phyloP scores from a whole-genome alignment of 75 land plant genomes.

The Gnetum montanum region DNA sequence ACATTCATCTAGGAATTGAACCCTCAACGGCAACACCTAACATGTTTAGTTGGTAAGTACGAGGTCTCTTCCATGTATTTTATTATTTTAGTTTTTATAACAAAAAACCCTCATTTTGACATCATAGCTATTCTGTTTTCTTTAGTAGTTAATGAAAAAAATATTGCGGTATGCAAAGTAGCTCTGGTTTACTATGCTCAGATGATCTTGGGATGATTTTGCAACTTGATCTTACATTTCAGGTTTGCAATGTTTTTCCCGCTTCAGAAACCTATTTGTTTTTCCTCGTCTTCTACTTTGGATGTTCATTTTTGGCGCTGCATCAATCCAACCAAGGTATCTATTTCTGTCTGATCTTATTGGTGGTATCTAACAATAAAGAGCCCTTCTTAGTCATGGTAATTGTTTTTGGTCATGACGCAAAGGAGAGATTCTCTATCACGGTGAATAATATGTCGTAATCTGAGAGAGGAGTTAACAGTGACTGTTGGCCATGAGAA shows the following conservation, averaged over 20 bases:
- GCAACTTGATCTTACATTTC: too few relatives aligned
- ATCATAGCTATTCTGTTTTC: background rate
- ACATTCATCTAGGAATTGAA: slow-evolving; percentile 98
- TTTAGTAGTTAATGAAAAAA: background rate
- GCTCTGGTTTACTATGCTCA: too few relatives aligned
- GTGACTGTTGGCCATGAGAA: too few relatives aligned
- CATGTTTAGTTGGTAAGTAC: slow-evolving; percentile 98
- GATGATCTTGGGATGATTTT: too few relatives aligned
- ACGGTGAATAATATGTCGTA: background rate
- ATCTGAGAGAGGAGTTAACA: too few relatives aligned
- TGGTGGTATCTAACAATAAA: too few relatives aligned
- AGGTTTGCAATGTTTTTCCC: slow-evolving; percentile 98
- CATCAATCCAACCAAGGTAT: slow-evolving; percentile 66
- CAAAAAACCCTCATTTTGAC: background rate
- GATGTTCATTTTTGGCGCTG: slow-evolving; percentile 96
- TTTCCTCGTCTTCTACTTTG: slow-evolving; percentile 44
- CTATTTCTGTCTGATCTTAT: background rate
- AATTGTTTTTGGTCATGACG: background rate
- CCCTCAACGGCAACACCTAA: slow-evolving; percentile 93
- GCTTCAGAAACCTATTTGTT: slow-evolving; percentile 61
- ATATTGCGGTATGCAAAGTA: too few relatives aligned
- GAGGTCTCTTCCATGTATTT: background rate
- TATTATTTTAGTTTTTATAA: background rate
- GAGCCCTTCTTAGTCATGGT: background rate
- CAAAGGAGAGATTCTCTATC: background rate